These are phyloP conservation scores for Cladosporium oxysporum DNA, from an alignment of 2,329 filamentous ascomycete genomes.

Conservation along the genomic window DNA sequence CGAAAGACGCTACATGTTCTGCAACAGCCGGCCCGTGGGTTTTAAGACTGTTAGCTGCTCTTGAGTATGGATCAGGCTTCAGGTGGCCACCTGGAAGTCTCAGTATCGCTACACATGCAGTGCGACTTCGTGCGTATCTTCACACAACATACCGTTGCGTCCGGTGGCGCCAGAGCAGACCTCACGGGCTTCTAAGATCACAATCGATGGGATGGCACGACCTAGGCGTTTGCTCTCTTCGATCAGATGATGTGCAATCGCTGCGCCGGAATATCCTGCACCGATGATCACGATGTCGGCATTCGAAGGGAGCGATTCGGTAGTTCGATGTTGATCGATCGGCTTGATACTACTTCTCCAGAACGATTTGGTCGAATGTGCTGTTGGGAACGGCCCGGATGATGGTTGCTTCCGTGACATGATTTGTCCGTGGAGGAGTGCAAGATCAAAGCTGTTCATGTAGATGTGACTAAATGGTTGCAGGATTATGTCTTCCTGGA, in stretches of 20 bases:
- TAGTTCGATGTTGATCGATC: constrained; percentile 63
- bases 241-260: constrained; percentile 32
- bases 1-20: constrained; percentile 32
- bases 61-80: constrained; percentile 40
- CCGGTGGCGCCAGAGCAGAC: constrained; percentile 78
- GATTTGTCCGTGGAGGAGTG: too few relatives aligned
- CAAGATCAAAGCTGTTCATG: too few relatives aligned
- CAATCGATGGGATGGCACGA: constrained; percentile 51
- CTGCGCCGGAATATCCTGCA: constrained; percentile 68
- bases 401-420: background rate
- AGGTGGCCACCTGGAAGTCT: constrained; percentile 33
- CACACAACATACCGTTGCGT: constrained; percentile 47
- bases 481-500: too few relatives aligned
- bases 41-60: constrained; percentile 28
- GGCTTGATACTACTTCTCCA: constrained; percentile 46
- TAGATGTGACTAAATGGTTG: too few relatives aligned
- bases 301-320: constrained; percentile 58
- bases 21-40: constrained; percentile 32
- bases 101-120: background rate
- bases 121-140: too few relatives aligned
- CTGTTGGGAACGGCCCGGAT: background rate
- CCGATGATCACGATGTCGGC: constrained; percentile 71
- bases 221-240: constrained; percentile 17
- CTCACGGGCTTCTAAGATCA: constrained; percentile 73
- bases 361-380: constrained; percentile 35